Percentiles rank a stretch among this genome's conserved stretches.
phyloP scores from a whole-genome alignment of 2,329 filamentous ascomycete species.

The Penicillium sp. region DNA sequence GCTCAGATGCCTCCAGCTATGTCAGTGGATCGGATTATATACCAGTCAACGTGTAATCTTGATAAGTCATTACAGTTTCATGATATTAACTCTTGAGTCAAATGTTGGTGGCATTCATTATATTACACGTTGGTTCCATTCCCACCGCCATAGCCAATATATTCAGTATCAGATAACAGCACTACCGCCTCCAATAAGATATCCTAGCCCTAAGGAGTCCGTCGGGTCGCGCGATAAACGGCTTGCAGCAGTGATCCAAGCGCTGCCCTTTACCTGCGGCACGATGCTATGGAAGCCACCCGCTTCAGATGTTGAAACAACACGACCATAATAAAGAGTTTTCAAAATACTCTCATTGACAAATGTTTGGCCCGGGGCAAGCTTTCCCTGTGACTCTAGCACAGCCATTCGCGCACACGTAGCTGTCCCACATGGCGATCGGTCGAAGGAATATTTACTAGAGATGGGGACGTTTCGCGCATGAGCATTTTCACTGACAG shows the following conservation, averaged over 20 bases:
- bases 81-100: too few relatives aligned
- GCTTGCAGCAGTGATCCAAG: not conserved
- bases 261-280: not conserved
- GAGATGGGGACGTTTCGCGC: not conserved
- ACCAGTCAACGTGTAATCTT: too few relatives aligned
- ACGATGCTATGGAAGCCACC: not conserved
- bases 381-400: not conserved
- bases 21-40: too few relatives aligned
- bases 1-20: too few relatives aligned
- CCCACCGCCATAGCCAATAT: too few relatives aligned
- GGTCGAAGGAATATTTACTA: not conserved
- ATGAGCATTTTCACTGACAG: not conserved
- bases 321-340: not conserved
- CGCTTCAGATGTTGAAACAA: not conserved
- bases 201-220: not conserved
- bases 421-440: not conserved
- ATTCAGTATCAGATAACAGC: not conserved
- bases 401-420: not conserved
- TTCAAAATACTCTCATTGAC: not conserved
- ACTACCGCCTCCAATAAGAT: not conserved
- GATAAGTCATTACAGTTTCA: too few relatives aligned
- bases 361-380: not conserved
- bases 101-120: too few relatives aligned
- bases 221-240: not conserved
- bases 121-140: too few relatives aligned